Evolutionary conservation across 176 grass and related monocot species (phyloP).

Genomic region (Miscanthus lutarioriparius): DNA sequence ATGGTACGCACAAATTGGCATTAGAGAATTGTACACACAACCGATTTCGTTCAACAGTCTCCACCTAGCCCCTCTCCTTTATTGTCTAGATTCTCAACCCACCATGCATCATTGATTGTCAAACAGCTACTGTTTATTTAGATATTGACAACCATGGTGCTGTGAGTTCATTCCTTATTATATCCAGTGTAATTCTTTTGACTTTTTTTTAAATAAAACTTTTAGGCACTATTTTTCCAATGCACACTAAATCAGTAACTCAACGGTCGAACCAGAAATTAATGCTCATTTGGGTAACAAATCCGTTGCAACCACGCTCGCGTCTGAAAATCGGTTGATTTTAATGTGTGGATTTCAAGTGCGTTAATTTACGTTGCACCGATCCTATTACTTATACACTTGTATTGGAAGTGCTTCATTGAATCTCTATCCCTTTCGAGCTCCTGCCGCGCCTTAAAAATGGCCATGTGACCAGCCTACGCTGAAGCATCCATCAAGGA

Average conservation of each 20-base stretch:
- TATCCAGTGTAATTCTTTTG: neutral
- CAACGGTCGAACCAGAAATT: neutral
- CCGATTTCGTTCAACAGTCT: constrained; percentile 21
- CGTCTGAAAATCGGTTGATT: neutral
- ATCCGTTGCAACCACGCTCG: neutral
- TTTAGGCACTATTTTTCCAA: neutral
- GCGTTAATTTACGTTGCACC: neutral
- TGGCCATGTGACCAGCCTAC: constrained; percentile 20
- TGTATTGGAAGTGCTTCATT: too few species aligned
- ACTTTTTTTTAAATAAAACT: neutral
- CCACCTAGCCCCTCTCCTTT: constrained; percentile 16
- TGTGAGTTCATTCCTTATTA: neutral
- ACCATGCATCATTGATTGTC: constrained; percentile 17
- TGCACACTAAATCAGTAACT: neutral
- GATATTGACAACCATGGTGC: neutral
- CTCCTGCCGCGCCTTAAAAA: constrained; percentile 30
- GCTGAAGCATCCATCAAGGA: constrained; percentile 20
- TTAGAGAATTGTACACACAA: neutral
- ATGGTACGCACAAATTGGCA: neutral
- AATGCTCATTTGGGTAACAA: neutral
- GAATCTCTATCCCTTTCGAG: neutral
- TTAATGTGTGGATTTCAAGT: neutral
- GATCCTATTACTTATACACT: neutral
- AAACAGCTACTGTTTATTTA: constrained; percentile 9
- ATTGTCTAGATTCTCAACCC: constrained; percentile 10